Percentiles rank a stretch among this genome's conserved stretches.
These are phyloP conservation scores for Licmophora abbreviata DNA, from an alignment of 108 stramenopile species.

Conservation along the genomic window DNA sequence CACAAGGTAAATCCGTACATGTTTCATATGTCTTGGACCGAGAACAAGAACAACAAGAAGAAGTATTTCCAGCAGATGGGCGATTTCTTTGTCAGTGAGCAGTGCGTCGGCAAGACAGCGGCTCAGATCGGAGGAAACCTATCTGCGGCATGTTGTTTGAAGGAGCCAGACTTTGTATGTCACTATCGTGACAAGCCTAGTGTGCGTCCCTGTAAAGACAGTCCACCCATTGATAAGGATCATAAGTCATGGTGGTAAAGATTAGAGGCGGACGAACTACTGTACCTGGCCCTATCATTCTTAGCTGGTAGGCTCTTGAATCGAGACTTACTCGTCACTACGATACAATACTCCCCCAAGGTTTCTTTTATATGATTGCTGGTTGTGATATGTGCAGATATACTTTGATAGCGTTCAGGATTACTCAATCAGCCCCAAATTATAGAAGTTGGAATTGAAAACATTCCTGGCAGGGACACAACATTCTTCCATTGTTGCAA, in stretches of 20 bases:
- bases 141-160: conserved; percentile 31
- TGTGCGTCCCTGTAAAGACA: conserved; percentile 40
- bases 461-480: too few species aligned
- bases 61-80: conserved; percentile 66
- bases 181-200: conserved; percentile 64
- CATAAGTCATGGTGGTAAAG: conserved; percentile 43
- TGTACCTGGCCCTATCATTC: too few species aligned
- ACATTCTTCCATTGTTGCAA: too few species aligned
- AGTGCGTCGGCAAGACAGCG: conserved; percentile 26
- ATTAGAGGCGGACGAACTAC: too few species aligned
- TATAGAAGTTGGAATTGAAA: too few species aligned
- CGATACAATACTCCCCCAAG: too few species aligned
- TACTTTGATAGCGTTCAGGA: too few species aligned
- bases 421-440: too few species aligned
- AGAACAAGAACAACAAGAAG: conserved; percentile 55
- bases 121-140: conserved; percentile 18
- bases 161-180: conserved; percentile 34
- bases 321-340: too few species aligned
- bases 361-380: too few species aligned
- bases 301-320: too few species aligned
- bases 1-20: conserved; percentile 15
- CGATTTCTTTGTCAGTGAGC: conserved; percentile 54
- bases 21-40: conserved; percentile 81
- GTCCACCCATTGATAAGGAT: conserved; percentile 30
- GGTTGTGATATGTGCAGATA: too few species aligned